phyloP scores from a whole-genome alignment of 768 basidiomycete species.

The Trametes elegans region DNA sequence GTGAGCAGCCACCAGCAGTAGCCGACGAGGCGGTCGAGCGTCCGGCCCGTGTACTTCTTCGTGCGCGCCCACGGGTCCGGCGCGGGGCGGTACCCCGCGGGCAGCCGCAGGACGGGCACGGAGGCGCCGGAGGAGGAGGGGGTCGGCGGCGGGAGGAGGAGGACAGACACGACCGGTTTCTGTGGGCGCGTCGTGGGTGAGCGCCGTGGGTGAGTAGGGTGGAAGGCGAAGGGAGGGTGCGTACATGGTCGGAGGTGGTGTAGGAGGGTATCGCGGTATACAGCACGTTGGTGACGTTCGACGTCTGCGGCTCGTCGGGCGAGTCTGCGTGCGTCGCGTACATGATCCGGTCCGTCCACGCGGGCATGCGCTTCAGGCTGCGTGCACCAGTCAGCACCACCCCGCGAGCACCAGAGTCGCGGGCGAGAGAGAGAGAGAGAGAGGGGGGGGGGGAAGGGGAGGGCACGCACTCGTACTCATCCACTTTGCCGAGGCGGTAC shows the following conservation, averaged over 20 bases:
- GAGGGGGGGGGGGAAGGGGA: not conserved
- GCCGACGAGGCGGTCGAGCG: slow-evolving; percentile 73
- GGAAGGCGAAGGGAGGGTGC: slow-evolving; percentile 25
- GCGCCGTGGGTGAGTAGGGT: not conserved
- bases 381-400: not conserved
- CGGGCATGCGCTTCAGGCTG: slow-evolving; percentile 71
- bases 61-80: slow-evolving; percentile 52
- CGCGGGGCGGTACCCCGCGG: slow-evolving; percentile 45
- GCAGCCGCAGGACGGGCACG: slow-evolving; percentile 48
- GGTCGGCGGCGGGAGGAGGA: slow-evolving; percentile 47
- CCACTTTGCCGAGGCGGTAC: slow-evolving; percentile 75
- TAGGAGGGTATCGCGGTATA: slow-evolving; percentile 84
- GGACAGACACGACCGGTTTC: slow-evolving; percentile 7
- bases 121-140: slow-evolving; percentile 22
- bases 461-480: slow-evolving; percentile 67
- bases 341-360: slow-evolving; percentile 93
- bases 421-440: no score
- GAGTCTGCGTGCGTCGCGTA: slow-evolving; percentile 76
- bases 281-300: slow-evolving; percentile 60
- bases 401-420: no score
- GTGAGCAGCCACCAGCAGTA: slow-evolving; percentile 76
- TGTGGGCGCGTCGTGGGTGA: not conserved
- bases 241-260: slow-evolving; percentile 87
- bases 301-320: slow-evolving; percentile 46
- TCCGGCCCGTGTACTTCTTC: slow-evolving; percentile 65